These are phyloP conservation scores for Brasenia schreberi DNA, from an alignment of 164 flowering plant species.

Conservation along the genomic window DNA sequence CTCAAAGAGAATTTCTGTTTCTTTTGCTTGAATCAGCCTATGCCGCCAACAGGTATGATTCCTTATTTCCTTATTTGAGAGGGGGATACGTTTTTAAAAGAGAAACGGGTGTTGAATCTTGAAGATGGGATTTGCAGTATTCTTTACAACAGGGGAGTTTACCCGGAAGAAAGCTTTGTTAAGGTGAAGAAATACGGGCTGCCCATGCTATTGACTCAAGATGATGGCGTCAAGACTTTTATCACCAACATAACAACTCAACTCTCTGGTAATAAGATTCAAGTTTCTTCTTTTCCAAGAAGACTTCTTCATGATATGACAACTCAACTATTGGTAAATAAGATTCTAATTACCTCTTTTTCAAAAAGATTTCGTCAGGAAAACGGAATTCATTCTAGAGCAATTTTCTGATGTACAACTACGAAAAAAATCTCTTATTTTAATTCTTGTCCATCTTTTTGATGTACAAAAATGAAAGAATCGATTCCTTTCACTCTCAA, in stretches of 20 bases:
- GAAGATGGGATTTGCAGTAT: constrained; percentile 29
- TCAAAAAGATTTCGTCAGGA: no score
- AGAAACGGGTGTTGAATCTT: not conserved
- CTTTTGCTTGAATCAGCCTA: constrained; percentile 40
- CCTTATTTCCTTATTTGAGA: not conserved
- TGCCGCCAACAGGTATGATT: constrained; percentile 84
- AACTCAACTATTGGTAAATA: no score
- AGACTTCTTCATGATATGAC: not conserved
- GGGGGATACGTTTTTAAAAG: not conserved
- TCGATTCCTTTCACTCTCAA: not conserved
- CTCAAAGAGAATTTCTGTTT: not conserved
- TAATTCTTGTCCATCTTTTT: no score
- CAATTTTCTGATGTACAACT: no score
- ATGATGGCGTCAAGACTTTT: constrained; percentile 83
- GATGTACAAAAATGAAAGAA: no score
- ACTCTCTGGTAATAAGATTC: constrained; percentile 45
- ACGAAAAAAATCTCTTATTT: no score
- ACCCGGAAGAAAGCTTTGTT: constrained; percentile 80
- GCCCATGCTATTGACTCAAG: constrained; percentile 85
- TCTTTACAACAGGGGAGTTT: constrained; percentile 82
- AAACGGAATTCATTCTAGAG: no score
- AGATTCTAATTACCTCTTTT: no score
- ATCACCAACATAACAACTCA: constrained; percentile 63
- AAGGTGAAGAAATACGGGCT: constrained; percentile 97
- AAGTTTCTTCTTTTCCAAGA: not conserved